A percentile compares a stretch with the other conserved stretches of the same genome.
Conservation (phyloP, 148 eudicot species). For the Vaccinium myrtillus region DNA sequence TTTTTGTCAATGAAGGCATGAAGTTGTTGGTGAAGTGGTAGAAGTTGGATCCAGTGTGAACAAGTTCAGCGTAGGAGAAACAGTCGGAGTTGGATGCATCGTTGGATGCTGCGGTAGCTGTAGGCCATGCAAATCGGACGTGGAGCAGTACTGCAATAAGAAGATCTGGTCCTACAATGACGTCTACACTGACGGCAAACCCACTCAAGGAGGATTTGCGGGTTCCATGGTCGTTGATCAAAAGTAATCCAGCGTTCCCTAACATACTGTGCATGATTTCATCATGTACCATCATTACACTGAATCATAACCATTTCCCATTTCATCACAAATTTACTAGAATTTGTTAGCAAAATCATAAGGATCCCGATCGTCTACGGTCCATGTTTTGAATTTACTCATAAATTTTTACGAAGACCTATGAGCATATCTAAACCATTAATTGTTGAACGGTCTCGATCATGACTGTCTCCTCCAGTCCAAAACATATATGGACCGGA, state of each 20-base stretch:
- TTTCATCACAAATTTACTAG: background rate
- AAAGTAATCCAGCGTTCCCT: slow-evolving; percentile 40
- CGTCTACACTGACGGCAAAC: slow-evolving; percentile 80
- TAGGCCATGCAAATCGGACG: slow-evolving; percentile 59
- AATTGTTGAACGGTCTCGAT: no score
- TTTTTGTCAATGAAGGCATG: slow-evolving; percentile 49
- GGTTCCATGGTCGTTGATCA: slow-evolving; percentile 67
- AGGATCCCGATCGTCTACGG: no score
- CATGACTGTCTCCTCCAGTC: no score
- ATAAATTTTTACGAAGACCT: no score
- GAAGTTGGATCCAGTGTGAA: slow-evolving; percentile 43
- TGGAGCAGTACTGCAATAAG: slow-evolving; percentile 86
- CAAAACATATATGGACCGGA: no score
- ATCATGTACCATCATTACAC: background rate
- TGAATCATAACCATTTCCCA: background rate
- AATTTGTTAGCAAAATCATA: no score
- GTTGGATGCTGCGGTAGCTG: slow-evolving; percentile 79
- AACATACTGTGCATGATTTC: background rate
- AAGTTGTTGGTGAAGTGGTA: slow-evolving; percentile 81
- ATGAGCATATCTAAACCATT: no score
- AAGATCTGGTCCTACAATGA: slow-evolving; percentile 94
- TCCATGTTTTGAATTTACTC: no score
- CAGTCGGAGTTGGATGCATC: slow-evolving; percentile 66
- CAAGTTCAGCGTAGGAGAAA: slow-evolving; percentile 63
- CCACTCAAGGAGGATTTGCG: slow-evolving; percentile 95